A percentile compares a stretch with the other conserved stretches of the same genome.
Evolutionary conservation across 805 yeast species (phyloP).

Genomic region (Saturnispora zaruensis): DNA sequence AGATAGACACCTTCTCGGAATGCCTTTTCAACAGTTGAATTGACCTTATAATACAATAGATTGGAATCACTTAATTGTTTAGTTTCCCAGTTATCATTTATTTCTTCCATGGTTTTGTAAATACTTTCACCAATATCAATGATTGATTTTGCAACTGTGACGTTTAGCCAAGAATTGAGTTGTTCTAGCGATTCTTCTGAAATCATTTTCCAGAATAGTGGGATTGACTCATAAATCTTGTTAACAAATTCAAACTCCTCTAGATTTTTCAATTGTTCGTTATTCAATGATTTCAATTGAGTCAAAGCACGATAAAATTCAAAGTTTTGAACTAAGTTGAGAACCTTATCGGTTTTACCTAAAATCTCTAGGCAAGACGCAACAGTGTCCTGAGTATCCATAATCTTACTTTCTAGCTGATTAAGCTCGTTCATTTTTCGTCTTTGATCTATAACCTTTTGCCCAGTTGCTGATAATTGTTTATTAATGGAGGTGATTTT

Average conservation of each 20-base stretch:
- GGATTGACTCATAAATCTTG: slow-evolving; percentile 67
- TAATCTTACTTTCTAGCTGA: slow-evolving; percentile 57
- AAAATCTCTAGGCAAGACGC: slow-evolving; percentile 70
- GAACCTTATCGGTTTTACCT: slow-evolving; percentile 78
- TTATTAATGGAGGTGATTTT: slow-evolving; percentile 49
- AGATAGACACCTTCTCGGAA: slow-evolving; percentile 43
- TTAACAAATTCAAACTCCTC: slow-evolving; percentile 66
- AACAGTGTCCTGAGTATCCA: slow-evolving; percentile 61
- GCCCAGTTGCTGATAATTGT: slow-evolving; percentile 56
- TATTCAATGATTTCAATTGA: slow-evolving; percentile 65
- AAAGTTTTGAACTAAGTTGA: slow-evolving; percentile 65
- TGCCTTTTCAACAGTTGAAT: slow-evolving; percentile 79
- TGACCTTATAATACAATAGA: slow-evolving; percentile 54
- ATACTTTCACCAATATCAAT: slow-evolving; percentile 48
- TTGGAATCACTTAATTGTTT: slow-evolving; percentile 37
- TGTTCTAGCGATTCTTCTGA: slow-evolving; percentile 64
- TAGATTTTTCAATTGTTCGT: slow-evolving; percentile 54
- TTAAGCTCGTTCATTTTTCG: slow-evolving; percentile 50
- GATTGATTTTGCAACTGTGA: slow-evolving; percentile 55
- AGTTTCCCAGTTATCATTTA: slow-evolving; percentile 54
- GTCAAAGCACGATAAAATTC: slow-evolving; percentile 82
- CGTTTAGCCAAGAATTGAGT: slow-evolving; percentile 54
- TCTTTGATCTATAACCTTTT: slow-evolving; percentile 54
- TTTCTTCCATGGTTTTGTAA: slow-evolving; percentile 42
- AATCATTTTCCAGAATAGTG: slow-evolving; percentile 63